A percentile compares a stretch with the other conserved stretches of the same genome.
These are phyloP conservation scores for Leccinellum rugosiceps DNA, from an alignment of 768 basidiomycete species.

Conservation along the genomic window DNA sequence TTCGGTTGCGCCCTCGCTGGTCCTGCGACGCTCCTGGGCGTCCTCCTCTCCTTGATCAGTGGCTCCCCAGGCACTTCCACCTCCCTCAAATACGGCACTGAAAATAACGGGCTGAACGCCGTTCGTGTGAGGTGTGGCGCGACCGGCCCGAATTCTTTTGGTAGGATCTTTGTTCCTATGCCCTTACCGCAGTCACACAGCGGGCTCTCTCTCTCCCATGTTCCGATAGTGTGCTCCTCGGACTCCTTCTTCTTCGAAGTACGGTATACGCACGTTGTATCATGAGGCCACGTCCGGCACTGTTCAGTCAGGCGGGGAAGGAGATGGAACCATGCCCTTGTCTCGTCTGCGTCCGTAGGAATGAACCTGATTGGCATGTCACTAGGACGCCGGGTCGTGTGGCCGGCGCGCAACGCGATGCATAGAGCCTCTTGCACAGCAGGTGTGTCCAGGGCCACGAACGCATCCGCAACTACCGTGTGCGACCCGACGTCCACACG, in stretches of 20 bases:
- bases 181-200: slow-evolving; percentile 16
- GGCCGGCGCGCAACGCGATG: background rate
- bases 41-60: background rate
- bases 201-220: slow-evolving; percentile 3
- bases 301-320: slow-evolving; percentile 52
- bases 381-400: background rate
- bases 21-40: background rate
- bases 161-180: slow-evolving; percentile 10
- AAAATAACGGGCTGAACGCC: slow-evolving; percentile 52
- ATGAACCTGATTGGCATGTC: slow-evolving; percentile 9
- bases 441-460: slow-evolving; percentile 36
- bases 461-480: slow-evolving; percentile 49
- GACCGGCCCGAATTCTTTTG: slow-evolving; percentile 36
- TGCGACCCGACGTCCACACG: slow-evolving; percentile 41
- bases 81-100: slow-evolving; percentile 45
- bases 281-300: slow-evolving; percentile 56
- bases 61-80: background rate
- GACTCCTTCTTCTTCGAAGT: slow-evolving; percentile 22
- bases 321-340: slow-evolving; percentile 46
- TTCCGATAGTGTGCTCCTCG: slow-evolving; percentile 31
- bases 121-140: slow-evolving; percentile 46
- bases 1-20: background rate
- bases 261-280: slow-evolving; percentile 27
- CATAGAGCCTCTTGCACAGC: background rate
- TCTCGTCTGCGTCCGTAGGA: slow-evolving; percentile 15